Percentiles rank a stretch among this genome's conserved stretches.
These are phyloP conservation scores for Mortierella antarctica DNA, from an alignment of 192 early-diverging fungal genomes.

Conservation along the genomic window DNA sequence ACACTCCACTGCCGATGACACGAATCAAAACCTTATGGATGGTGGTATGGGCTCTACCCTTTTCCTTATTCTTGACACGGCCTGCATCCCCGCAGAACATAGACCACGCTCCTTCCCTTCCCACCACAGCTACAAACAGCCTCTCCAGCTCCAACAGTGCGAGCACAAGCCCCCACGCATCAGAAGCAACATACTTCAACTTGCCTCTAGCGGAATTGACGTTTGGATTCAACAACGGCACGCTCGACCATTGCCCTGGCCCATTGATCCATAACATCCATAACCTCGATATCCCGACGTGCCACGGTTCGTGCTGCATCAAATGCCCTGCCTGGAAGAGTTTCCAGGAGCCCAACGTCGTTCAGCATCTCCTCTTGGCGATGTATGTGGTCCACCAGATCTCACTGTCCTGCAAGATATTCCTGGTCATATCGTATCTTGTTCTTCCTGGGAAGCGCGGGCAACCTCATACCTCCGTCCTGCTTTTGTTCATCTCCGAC, in stretches of 20 bases:
- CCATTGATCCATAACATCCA: slow-evolving; percentile 27
- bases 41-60: too few species aligned
- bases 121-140: too few species aligned
- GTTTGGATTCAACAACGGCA: too few species aligned
- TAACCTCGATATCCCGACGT: slow-evolving; percentile 29
- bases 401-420: slow-evolving; percentile 23
- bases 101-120: too few species aligned
- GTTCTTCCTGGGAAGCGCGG: slow-evolving; percentile 37
- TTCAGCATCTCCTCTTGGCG: slow-evolving; percentile 13
- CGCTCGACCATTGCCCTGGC: slow-evolving; percentile 20
- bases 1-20: too few species aligned
- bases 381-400: slow-evolving; percentile 25
- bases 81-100: too few species aligned
- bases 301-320: slow-evolving; percentile 24
- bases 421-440: slow-evolving; percentile 44
- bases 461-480: slow-evolving; percentile 47
- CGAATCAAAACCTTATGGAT: too few species aligned
- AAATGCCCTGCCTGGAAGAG: slow-evolving; percentile 32
- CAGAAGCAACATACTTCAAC: too few species aligned
- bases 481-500: slow-evolving; percentile 30
- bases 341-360: slow-evolving; percentile 28
- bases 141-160: too few species aligned
- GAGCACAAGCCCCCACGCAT: too few species aligned
- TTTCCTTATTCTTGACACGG: too few species aligned
- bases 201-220: too few species aligned